Conservation (phyloP, 1,284 basidiomycete species). For the Neonothopanus nambi region DNA sequence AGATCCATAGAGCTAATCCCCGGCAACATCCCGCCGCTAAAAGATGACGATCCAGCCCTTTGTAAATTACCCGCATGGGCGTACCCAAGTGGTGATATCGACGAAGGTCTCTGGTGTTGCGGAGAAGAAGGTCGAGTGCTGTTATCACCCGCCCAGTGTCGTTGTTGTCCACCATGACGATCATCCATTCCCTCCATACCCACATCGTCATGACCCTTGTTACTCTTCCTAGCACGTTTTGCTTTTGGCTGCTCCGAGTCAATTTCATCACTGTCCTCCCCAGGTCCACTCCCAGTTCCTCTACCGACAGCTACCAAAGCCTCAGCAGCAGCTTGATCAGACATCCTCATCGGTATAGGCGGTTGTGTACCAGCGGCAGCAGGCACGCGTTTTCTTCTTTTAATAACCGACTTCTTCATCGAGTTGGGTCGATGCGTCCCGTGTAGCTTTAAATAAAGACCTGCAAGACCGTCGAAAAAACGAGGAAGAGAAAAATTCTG, state of each 20-base stretch:
- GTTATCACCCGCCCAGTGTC: constrained; percentile 37
- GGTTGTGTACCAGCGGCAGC: constrained; percentile 46
- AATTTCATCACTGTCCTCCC: constrained; percentile 61
- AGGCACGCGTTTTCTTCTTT: constrained; percentile 93
- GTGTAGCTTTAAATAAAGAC: constrained; percentile 97
- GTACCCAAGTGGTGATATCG: constrained; percentile 14
- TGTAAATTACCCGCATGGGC: neutral
- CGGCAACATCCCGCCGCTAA: constrained; percentile 16
- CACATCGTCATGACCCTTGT: constrained; percentile 53
- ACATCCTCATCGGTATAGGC: constrained; percentile 50
- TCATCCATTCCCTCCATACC: constrained; percentile 28
- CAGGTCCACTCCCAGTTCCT: constrained; percentile 40
- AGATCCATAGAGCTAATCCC: constrained; percentile 23
- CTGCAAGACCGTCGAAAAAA: constrained; percentile 40
- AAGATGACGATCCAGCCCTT: constrained; percentile 2
- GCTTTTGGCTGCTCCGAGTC: constrained; percentile 51
- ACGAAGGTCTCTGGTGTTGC: constrained; percentile 42
- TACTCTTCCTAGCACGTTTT: constrained; percentile 51
- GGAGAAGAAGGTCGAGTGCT: constrained; percentile 60
- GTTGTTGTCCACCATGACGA: neutral
- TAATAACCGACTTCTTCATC: constrained; percentile 99
- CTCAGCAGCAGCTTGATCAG: constrained; percentile 82
- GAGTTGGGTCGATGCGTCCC: constrained; percentile 95
- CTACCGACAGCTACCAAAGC: constrained; percentile 79
- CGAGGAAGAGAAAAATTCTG: constrained; percentile 9